A percentile compares a stretch with the other conserved stretches of the same genome.
Conservation (phyloP, 768 basidiomycete genomes). For the Trametes gibbosa region DNA sequence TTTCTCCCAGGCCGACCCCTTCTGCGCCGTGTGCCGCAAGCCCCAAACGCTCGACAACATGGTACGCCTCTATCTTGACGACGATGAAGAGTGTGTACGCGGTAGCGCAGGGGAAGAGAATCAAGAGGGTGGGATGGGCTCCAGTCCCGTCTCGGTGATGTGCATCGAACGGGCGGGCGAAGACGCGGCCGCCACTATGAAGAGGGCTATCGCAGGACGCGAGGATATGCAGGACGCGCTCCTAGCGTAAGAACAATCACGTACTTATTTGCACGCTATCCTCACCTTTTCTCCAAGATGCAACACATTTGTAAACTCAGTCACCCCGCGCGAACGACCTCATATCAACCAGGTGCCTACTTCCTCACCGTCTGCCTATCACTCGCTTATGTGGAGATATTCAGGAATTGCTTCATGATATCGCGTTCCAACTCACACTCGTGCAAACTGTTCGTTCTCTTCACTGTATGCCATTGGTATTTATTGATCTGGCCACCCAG, state of each 20-base stretch:
- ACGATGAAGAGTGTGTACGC: not conserved
- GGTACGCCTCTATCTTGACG: conserved; percentile 21
- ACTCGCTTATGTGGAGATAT: no score
- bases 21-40: conserved; percentile 23
- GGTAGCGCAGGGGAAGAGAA: not conserved
- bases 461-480: not conserved
- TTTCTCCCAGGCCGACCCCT: conserved; percentile 17
- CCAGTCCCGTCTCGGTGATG: conserved; percentile 8
- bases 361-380: no score
- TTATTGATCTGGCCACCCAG: not conserved
- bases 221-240: conserved; percentile 9
- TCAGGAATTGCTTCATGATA: conserved; percentile 9
- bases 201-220: conserved; percentile 3
- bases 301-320: conserved; percentile 18
- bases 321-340: conserved; percentile 5
- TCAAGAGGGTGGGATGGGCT: not conserved
- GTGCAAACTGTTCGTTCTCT: conserved; percentile 2
- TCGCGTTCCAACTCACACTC: conserved; percentile 10
- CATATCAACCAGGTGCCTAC: conserved; percentile 9
- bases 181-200: conserved; percentile 3
- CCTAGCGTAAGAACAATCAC: not conserved
- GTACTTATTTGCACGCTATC: not conserved
- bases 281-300: not conserved
- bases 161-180: conserved; percentile 12
- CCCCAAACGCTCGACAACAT: conserved; percentile 16